phyloP scores from a whole-genome alignment of 2,329 filamentous ascomycete species.

The Cercospora sesami region DNA sequence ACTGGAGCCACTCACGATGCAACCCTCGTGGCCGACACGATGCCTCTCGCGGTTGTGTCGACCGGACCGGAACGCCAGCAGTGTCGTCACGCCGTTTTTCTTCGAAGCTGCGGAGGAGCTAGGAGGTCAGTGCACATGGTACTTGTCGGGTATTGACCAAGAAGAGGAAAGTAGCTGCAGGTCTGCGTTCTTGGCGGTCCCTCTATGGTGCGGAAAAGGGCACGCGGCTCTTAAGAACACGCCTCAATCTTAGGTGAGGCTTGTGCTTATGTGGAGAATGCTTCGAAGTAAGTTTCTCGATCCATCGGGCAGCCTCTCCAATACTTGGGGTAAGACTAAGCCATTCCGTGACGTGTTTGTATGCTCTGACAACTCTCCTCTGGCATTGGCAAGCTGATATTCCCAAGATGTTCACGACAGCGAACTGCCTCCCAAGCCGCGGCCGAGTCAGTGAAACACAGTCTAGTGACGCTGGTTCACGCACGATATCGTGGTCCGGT shows the following conservation, averaged over 20 bases:
- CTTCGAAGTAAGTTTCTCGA: neutral
- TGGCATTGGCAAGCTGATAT: neutral
- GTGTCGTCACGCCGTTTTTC: slow-evolving; percentile 7
- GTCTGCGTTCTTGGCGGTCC: slow-evolving; percentile 18
- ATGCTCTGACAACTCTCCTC: neutral
- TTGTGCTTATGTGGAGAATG: slow-evolving; percentile 4
- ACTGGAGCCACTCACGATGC: slow-evolving; percentile 16
- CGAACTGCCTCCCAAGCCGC: neutral
- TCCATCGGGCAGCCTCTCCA: slow-evolving; percentile 1
- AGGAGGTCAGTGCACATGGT: slow-evolving; percentile 18
- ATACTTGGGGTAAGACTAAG: neutral
- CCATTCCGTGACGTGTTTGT: neutral
- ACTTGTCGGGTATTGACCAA: slow-evolving; percentile 14
- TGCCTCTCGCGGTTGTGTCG: neutral
- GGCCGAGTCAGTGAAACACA: neutral
- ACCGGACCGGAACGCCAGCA: neutral
- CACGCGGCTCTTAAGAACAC: slow-evolving; percentile 6
- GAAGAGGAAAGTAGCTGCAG: slow-evolving; percentile 18
- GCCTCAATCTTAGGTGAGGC: slow-evolving; percentile 6
- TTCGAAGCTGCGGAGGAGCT: slow-evolving; percentile 11
- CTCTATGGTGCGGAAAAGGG: slow-evolving; percentile 7
- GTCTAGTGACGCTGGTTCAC: neutral
- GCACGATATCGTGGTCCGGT: neutral
- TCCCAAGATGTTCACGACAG: neutral
- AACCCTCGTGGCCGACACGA: slow-evolving; percentile 5